Evolutionary conservation across 345 rosid species (phyloP).

Genomic region (Salix viminalis): DNA sequence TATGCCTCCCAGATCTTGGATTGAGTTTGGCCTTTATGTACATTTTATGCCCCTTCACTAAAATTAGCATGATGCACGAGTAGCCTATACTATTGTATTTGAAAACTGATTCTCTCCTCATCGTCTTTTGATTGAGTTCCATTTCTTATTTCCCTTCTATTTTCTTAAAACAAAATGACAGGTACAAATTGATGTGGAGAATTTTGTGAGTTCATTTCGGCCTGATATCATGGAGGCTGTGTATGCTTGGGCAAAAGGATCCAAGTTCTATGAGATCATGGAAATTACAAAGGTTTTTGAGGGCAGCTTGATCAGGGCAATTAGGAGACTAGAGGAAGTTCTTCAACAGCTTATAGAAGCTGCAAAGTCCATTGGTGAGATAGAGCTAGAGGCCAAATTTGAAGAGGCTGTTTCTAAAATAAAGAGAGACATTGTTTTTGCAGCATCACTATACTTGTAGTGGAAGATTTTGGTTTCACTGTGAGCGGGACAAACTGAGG

Average conservation of each 20-base stretch:
- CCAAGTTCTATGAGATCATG: slow-evolving; percentile 91
- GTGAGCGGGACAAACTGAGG: neutral
- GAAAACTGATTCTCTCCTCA: neutral
- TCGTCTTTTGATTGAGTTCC: neutral
- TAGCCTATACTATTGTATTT: neutral
- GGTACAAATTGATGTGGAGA: slow-evolving; percentile 86
- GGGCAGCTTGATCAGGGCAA: slow-evolving; percentile 96
- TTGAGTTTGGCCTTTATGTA: neutral
- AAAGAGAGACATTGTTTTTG: slow-evolving; percentile 95
- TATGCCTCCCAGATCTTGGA: neutral
- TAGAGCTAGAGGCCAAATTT: slow-evolving; percentile 68
- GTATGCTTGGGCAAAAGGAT: slow-evolving; percentile 97
- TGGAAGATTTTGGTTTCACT: neutral
- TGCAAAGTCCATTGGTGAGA: slow-evolving; percentile 85
- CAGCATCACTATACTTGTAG: slow-evolving; percentile 87
- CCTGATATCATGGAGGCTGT: slow-evolving; percentile 97
- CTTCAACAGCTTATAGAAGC: slow-evolving; percentile 92
- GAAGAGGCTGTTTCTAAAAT: slow-evolving; percentile 86
- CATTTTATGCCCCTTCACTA: neutral
- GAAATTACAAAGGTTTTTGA: slow-evolving; percentile 90
- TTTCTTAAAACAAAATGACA: slow-evolving; percentile 17
- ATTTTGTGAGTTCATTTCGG: slow-evolving; percentile 76
- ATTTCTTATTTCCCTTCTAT: neutral
- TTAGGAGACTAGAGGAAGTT: slow-evolving; percentile 93
- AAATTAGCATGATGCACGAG: neutral